Evolutionary conservation across 306 rosid species (phyloP), one percentile per base, ranked within the genome.

Genomic region (Lagenaria siceraria): DNA sequence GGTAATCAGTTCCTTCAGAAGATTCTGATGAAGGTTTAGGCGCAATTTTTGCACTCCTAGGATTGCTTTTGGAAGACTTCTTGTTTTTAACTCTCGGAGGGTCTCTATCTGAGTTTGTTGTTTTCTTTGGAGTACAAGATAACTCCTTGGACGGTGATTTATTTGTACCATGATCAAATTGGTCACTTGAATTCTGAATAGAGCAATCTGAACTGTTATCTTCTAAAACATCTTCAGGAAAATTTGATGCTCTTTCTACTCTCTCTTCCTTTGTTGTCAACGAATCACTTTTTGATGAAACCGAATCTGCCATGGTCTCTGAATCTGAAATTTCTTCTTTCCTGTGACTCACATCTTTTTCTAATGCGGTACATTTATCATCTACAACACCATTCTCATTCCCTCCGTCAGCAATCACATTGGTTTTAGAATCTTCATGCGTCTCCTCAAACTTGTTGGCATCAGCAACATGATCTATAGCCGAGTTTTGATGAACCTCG

Each of bases 261-360:
- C 79, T 88, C 81, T 87, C 98, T 81, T 89, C 92, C 77, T 83
- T 95, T 40, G 80, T 81, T 55, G 82, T 78, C 78, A 80, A 21
- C 31, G 87, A 87, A 79, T 90, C 96, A 79, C 85, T 89, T 69
- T 83, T 93, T 52, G 99, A 92, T n/a, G 96, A 92, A 55, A 81
- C 83, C 0, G 93, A 92, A 82, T 92, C 96, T 82, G 86, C 86
- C 63, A 55, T 78, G 12, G 89, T 89, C 68, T 92, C 97, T 31
- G 92, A 68, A 78, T 95, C 97, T 5, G 98, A 90, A 69, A 80
- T 85, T 54, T 90, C 91, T 64, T 85, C 97, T 82, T 85, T 87
- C 60, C 87, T 84, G 74, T 85, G 85, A 59, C 80, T 90, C 25
- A 71, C 75, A 76, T 87, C 90, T 84, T 81, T 88, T 83, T 94